phyloP scores from a whole-genome alignment of 352 stramenopile genomes.

The Phytophthora gonapodyides region DNA sequence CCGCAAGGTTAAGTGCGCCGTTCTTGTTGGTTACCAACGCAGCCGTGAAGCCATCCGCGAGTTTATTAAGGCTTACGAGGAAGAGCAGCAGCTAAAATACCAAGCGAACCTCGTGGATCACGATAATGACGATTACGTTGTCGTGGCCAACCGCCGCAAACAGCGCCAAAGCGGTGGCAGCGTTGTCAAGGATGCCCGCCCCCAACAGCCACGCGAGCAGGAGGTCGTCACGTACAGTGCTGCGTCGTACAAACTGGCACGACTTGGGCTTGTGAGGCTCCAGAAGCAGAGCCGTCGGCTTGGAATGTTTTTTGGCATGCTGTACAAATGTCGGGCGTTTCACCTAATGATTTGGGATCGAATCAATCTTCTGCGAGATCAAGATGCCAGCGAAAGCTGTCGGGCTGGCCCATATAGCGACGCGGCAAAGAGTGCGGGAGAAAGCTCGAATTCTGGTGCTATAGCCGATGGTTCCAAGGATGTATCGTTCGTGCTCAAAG shows the following conservation, averaged over 20 bases:
- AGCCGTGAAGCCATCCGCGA: conserved; percentile 50
- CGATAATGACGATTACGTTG: conserved; percentile 63
- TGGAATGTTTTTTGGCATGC: conserved; percentile 73
- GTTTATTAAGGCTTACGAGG: conserved; percentile 69
- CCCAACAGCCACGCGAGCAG: conserved; percentile 25
- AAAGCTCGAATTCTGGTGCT: not conserved
- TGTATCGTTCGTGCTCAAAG: conserved; percentile 64
- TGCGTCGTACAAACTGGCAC: conserved; percentile 66
- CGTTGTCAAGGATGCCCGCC: conserved; percentile 27
- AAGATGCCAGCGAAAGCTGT: conserved; percentile 5
- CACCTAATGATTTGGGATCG: conserved; percentile 72
- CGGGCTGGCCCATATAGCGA: not conserved
- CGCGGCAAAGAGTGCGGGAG: not conserved
- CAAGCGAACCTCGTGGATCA: conserved; percentile 56
- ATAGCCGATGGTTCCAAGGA: conserved; percentile 14
- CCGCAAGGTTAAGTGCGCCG: conserved; percentile 72
- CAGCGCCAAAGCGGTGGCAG: conserved; percentile 22
- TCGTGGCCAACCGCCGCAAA: conserved; percentile 56
- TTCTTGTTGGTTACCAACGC: conserved; percentile 54
- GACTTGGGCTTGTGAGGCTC: conserved; percentile 56
- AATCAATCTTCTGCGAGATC: conserved; percentile 30
- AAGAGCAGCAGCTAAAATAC: conserved; percentile 71
- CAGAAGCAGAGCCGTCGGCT: conserved; percentile 76
- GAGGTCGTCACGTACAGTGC: conserved; percentile 73
- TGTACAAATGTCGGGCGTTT: conserved; percentile 69